phyloP scores from a whole-genome alignment of 2,329 filamentous ascomycete genomes.

The Botrytis elliptica region DNA sequence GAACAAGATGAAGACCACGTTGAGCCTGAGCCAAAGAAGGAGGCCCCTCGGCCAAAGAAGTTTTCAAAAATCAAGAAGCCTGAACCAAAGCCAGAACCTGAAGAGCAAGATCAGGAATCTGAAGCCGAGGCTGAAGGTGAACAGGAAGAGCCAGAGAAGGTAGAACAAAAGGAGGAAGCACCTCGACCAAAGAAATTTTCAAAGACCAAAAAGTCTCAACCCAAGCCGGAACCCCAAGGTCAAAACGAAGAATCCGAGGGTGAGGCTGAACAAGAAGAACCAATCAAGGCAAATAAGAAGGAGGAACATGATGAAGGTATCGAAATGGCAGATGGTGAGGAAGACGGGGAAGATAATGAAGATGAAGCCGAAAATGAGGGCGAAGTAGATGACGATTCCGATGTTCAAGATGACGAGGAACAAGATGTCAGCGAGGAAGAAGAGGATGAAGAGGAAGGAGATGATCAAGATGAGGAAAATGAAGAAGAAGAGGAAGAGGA shows the following conservation, averaged over 20 bases:
- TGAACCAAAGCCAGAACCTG: not conserved
- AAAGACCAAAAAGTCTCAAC: not conserved
- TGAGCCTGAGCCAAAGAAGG: slow-evolving; percentile 47
- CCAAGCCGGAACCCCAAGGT: not conserved
- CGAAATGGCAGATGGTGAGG: slow-evolving; percentile 15
- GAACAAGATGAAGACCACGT: slow-evolving; percentile 25
- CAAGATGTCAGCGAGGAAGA: slow-evolving; percentile 10
- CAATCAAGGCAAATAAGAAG: slow-evolving; percentile 2
- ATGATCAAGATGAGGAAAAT: slow-evolving; percentile 11
- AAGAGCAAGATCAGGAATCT: slow-evolving; percentile 28
- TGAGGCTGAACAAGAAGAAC: not conserved
- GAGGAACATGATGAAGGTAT: slow-evolving; percentile 19
- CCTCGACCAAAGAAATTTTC: slow-evolving; percentile 6
- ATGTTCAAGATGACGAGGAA: slow-evolving; percentile 10
- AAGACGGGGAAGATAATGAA: slow-evolving; percentile 13
- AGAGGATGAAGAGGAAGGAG: not conserved
- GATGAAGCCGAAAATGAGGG: not conserved
- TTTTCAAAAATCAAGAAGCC: not conserved
- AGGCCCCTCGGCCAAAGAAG: not conserved
- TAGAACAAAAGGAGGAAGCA: slow-evolving; percentile 41
- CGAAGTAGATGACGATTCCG: not conserved
- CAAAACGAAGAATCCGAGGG: not conserved
- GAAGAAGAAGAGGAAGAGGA: slow-evolving; percentile 6
- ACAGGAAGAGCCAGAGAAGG: slow-evolving; percentile 45
- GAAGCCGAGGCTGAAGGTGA: slow-evolving; percentile 24